Conservation (phyloP, 2,329 filamentous ascomycete genomes). For the Paraconiothyrium brasiliense region DNA sequence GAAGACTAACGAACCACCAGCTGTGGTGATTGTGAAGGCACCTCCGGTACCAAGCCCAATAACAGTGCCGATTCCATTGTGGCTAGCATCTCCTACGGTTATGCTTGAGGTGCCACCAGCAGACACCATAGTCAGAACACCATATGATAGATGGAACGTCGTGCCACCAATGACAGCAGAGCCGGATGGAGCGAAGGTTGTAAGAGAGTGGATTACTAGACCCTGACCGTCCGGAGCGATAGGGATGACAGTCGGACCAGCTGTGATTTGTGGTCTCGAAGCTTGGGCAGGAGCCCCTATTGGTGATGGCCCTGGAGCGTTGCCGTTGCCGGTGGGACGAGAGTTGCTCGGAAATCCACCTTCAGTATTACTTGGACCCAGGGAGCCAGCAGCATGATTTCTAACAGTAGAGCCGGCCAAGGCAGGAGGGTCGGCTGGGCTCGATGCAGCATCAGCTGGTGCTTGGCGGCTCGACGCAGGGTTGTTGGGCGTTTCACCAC, state of each 20-base stretch:
- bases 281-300: neutral
- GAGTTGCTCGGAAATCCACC: neutral
- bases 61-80: neutral
- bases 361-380: neutral
- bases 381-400: too few relatives aligned
- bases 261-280: constrained; percentile 7
- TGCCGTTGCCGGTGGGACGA: neutral
- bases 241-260: constrained; percentile 8
- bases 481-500: constrained; percentile 1
- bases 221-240: constrained; percentile 7
- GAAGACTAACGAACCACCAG: neutral
- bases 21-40: neutral
- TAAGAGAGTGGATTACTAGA: constrained; percentile 4
- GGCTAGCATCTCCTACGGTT: neutral
- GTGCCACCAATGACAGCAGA: constrained; percentile 5
- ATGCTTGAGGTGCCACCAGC: neutral
- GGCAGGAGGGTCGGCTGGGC: neutral
- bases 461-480: neutral
- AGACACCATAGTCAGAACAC: constrained; percentile 3
- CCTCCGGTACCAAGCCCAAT: constrained; percentile 2
- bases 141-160: neutral
- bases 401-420: neutral
- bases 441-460: neutral
- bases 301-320: neutral
- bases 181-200: neutral